Evolutionary conservation across 148 eudicot species (phyloP).

Genomic region (Polygonum aviculare): DNA sequence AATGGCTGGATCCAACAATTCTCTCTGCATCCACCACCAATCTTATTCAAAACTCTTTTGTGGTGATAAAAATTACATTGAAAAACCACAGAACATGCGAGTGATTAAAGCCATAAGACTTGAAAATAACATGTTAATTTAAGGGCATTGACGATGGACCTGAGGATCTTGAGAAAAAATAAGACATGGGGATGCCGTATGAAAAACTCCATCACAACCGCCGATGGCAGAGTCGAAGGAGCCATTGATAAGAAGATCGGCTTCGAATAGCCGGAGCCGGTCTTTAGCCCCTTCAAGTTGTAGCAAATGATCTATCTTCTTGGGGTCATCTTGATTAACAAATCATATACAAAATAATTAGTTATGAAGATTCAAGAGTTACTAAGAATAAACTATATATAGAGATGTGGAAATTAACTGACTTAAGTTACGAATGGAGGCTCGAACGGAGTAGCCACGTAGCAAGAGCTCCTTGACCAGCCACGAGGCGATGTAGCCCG

Average conservation of each 20-base stretch:
- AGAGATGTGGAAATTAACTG: not conserved
- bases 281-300: constrained; percentile 23
- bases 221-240: constrained; percentile 20
- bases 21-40: constrained; percentile 19
- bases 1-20: constrained; percentile 35
- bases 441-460: constrained; percentile 29
- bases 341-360: not conserved
- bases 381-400: not conserved
- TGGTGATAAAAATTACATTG: no score
- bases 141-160: constrained; percentile 5
- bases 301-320: constrained; percentile 18
- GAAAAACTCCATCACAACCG: constrained; percentile 27
- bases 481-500: constrained; percentile 39
- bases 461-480: constrained; percentile 27
- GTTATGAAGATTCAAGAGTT: not conserved
- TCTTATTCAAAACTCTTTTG: no score
- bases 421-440: constrained; percentile 31
- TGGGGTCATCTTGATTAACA: constrained; percentile 10
- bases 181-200: constrained; percentile 21
- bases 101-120: no score
- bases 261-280: constrained; percentile 20
- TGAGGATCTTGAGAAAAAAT: constrained; percentile 14
- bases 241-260: constrained; percentile 19
- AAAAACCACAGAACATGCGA: no score
- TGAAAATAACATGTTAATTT: no score